Conservation (phyloP, 305 asterid genomes). For the Plantago coronopus region DNA sequence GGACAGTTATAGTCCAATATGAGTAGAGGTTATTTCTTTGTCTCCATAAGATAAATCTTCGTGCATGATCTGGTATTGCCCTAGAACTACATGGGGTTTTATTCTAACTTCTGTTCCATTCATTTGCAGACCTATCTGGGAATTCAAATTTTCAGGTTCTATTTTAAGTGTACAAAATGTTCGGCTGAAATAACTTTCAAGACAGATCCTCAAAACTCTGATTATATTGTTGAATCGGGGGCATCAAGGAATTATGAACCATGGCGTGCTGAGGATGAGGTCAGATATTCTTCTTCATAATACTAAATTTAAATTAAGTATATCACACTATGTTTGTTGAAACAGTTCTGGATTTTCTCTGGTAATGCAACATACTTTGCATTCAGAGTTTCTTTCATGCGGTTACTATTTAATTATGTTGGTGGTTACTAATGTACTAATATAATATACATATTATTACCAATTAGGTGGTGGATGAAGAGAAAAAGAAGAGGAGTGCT, state of each 20-base stretch:
- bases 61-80: too few species aligned
- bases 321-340: not conserved
- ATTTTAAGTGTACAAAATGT: conserved; percentile 84
- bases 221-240: conserved; percentile 82
- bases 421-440: conserved; percentile 7
- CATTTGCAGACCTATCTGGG: conserved; percentile 73
- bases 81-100: not conserved
- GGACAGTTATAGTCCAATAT: too few species aligned
- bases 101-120: conserved; percentile 23
- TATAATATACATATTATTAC: not conserved
- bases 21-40: too few species aligned
- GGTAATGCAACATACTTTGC: not conserved
- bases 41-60: too few species aligned
- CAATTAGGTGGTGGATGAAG: conserved; percentile 55
- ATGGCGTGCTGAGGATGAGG: conserved; percentile 95
- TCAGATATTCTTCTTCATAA: conserved; percentile 14
- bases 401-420: not conserved
- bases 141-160: conserved; percentile 81
- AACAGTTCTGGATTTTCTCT: not conserved
- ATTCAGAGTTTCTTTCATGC: not conserved
- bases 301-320: not conserved
- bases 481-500: conserved; percentile 52
- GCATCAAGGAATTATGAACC: conserved; percentile 85
- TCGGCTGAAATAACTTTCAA: conserved; percentile 81
- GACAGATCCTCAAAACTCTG: conserved; percentile 89